A percentile compares a stretch with the other conserved stretches of the same genome.
Evolutionary conservation across 2,329 filamentous ascomycete species (phyloP).

Genomic region (Parafenestella ontariensis): DNA sequence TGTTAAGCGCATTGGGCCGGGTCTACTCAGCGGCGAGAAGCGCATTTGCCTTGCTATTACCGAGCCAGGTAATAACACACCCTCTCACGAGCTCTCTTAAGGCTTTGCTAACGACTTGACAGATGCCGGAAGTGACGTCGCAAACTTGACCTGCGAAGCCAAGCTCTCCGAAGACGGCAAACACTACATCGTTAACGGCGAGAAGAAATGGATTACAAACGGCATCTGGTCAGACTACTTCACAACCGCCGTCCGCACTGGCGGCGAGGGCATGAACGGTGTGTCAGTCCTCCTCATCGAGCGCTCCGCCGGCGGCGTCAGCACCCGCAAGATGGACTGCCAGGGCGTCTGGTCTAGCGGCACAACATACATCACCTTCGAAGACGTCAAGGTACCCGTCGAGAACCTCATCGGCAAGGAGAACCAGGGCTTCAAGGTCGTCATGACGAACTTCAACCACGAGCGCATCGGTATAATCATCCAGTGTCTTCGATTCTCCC

Average conservation of each 20-base stretch:
- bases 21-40: conserved; percentile 90
- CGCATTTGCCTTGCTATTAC: conserved; percentile 97
- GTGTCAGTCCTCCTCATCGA: conserved; percentile 92
- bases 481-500: conserved; percentile 92
- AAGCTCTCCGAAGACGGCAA: conserved; percentile 95
- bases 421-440: conserved; percentile 97
- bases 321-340: conserved; percentile 87
- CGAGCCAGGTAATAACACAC: conserved; percentile 63
- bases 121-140: conserved; percentile 93
- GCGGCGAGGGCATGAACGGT: conserved; percentile 88
- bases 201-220: conserved; percentile 99
- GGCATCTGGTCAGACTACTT: conserved; percentile 98
- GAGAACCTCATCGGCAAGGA: conserved; percentile 98
- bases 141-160: conserved; percentile 93
- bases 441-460: conserved; percentile 99
- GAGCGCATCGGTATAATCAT: conserved; percentile 99
- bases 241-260: conserved; percentile 71
- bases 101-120: conserved; percentile 10
- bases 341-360: conserved; percentile 96
- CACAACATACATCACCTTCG: conserved; percentile 97
- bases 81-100: not conserved
- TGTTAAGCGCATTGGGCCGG: conserved; percentile 86
- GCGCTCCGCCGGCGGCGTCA: conserved; percentile 81
- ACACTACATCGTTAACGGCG: conserved; percentile 98
- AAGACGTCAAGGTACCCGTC: conserved; percentile 99